A percentile compares a stretch with the other conserved stretches of the same genome.
These are phyloP conservation scores for Nicotiana otophora DNA, from an alignment of 257 asterid genomes.

Conservation along the genomic window DNA sequence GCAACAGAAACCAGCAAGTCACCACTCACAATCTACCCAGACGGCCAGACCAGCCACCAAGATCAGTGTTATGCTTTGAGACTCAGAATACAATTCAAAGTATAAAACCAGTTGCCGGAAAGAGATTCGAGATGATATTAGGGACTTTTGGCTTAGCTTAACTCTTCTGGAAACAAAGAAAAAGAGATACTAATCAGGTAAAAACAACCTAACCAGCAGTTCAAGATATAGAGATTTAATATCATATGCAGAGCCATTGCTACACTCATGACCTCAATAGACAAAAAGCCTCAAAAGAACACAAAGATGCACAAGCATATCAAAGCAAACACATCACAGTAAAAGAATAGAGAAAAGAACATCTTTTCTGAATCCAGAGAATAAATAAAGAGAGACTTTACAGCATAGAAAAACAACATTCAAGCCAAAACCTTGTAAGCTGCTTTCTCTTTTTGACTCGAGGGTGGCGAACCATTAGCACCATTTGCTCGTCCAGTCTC, in stretches of 20 bases:
- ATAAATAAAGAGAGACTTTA: not conserved
- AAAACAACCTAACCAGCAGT: not conserved
- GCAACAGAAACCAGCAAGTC: slow-evolving; percentile 5
- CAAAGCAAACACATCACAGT: not conserved
- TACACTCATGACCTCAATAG: not conserved
- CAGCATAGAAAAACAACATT: slow-evolving; percentile 3
- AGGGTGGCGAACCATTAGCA: slow-evolving; percentile 33
- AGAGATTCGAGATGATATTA: not conserved
- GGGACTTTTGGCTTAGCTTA: not conserved
- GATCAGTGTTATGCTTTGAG: not conserved
- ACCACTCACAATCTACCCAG: not conserved
- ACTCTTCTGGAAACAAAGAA: not conserved
- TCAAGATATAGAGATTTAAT: not conserved
- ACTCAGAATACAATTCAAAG: not conserved
- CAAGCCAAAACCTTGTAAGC: slow-evolving; percentile 53
- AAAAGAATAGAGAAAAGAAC: not conserved
- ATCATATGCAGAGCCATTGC: not conserved
- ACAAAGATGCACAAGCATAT: slow-evolving; percentile 1
- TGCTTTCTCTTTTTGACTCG: slow-evolving; percentile 42
- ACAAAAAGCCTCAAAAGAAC: not conserved
- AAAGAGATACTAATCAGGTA: not conserved
- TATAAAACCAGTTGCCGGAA: not conserved
- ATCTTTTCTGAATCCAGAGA: not conserved
- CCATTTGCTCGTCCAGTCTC: slow-evolving; percentile 48
- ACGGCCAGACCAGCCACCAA: not conserved